phyloP scores from a whole-genome alignment of 1,284 basidiomycete genomes.

The Irpex lacteus region DNA sequence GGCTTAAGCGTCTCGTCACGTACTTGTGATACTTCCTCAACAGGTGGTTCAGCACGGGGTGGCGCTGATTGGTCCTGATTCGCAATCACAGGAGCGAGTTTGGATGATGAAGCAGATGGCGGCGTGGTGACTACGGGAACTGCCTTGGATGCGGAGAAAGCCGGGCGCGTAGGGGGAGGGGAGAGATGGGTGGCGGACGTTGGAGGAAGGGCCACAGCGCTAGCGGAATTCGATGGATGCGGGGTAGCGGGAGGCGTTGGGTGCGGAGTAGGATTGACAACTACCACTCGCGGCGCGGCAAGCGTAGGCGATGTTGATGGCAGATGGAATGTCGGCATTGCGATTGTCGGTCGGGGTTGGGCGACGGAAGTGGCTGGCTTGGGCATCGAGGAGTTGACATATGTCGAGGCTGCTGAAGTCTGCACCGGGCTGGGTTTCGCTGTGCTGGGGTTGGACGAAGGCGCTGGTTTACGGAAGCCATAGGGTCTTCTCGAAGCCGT shows the following conservation, averaged over 20 bases:
- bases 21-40: conserved; percentile 6
- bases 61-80: conserved; percentile 5
- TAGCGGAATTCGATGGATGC: conserved; percentile 19
- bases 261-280: conserved; percentile 55
- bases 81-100: conserved; percentile 5
- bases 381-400: not conserved
- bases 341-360: conserved; percentile 26
- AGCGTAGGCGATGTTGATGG: conserved; percentile 27
- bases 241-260: conserved; percentile 58
- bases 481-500: not conserved
- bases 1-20: conserved; percentile 32
- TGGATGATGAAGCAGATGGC: conserved; percentile 8
- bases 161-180: conserved; percentile 23
- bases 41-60: conserved; percentile 8
- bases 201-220: conserved; percentile 12
- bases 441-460: conserved; percentile 11
- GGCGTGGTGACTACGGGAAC: conserved; percentile 9
- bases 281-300: conserved; percentile 43
- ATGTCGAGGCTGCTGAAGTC: not conserved
- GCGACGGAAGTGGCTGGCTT: conserved; percentile 5
- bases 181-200: conserved; percentile 23
- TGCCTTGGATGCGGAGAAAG: conserved; percentile 14
- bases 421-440: conserved; percentile 12
- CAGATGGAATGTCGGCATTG: conserved; percentile 29
- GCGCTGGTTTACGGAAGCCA: conserved; percentile 6